Conservation (phyloP, 495 filamentous ascomycete species). For the Trichoderma gamsii region DNA sequence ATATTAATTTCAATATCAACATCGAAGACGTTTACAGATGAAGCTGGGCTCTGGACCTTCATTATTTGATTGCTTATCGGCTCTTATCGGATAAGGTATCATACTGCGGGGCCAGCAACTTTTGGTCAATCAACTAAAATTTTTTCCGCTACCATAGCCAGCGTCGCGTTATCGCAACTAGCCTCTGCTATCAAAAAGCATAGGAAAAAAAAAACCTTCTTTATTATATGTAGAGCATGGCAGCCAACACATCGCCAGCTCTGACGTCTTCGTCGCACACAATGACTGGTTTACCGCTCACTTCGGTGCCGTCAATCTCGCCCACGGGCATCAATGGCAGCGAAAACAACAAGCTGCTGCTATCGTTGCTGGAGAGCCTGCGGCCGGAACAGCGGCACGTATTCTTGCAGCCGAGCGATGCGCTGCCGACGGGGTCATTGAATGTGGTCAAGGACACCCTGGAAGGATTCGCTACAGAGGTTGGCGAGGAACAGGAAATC, state of each 20-base stretch:
- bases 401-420: conserved; percentile 63
- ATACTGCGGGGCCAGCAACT: not conserved
- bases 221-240: conserved; percentile 6
- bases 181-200: conserved; percentile 11
- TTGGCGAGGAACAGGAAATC: conserved; percentile 58
- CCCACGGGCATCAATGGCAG: conserved; percentile 27
- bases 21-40: not conserved
- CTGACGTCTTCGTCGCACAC: conserved; percentile 53
- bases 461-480: conserved; percentile 64
- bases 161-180: conserved; percentile 5
- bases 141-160: conserved; percentile 4
- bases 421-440: conserved; percentile 58
- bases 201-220: not conserved
- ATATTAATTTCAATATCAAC: not conserved
- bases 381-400: conserved; percentile 44
- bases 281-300: conserved; percentile 35
- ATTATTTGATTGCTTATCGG: not conserved
- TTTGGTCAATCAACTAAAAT: not conserved
- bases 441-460: conserved; percentile 67
- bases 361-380: conserved; percentile 43
- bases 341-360: conserved; percentile 30
- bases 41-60: not conserved
- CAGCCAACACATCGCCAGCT: conserved; percentile 44
- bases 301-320: conserved; percentile 25
- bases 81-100: not conserved